Percentiles rank a stretch among this genome's conserved stretches.
phyloP scores from a whole-genome alignment of 1,139 yeast genomes.

The Lipomyces yarrowii region DNA sequence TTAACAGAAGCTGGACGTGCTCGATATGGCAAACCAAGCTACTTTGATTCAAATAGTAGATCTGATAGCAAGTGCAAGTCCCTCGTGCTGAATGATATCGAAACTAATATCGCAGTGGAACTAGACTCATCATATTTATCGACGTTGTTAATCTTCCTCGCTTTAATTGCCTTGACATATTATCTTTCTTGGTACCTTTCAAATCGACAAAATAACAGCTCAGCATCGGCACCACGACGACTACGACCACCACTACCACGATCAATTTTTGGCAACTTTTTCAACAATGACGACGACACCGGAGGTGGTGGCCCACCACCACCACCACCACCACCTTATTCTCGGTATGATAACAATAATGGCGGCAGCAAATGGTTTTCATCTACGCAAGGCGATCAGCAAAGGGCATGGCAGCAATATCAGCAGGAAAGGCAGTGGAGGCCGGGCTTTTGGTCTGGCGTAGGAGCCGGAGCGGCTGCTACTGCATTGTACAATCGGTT shows the following conservation, averaged over 20 bases:
- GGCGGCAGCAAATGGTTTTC: conserved; percentile 18
- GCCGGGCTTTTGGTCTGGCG: conserved; percentile 30
- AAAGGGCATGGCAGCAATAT: conserved; percentile 18
- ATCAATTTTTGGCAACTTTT: conserved; percentile 8
- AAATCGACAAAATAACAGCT: neutral
- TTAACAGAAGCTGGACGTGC: conserved; percentile 22
- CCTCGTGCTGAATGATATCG: neutral
- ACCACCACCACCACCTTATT: conserved; percentile 17
- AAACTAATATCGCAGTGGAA: neutral
- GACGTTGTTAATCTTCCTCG: conserved; percentile 9
- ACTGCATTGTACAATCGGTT: conserved; percentile 12
- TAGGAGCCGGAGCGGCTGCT: conserved; percentile 26
- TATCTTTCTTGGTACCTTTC: conserved; percentile 1
- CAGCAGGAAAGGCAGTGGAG: conserved; percentile 21
- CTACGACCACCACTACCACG: neutral
- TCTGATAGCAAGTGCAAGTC: neutral
- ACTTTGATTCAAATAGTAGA: neutral
- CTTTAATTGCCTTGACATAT: conserved; percentile 1
- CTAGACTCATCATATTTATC: conserved; percentile 3
- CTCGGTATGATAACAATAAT: neutral
- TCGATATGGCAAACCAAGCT: conserved; percentile 4
- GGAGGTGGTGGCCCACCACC: conserved; percentile 21
- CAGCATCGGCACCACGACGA: neutral
- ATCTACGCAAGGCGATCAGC: conserved; percentile 16
- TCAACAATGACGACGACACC: conserved; percentile 9